Base-by-base conservation (phyloP, 225 moss, liverwort and hornwort genomes). In the Climacium dendroides region DNA sequence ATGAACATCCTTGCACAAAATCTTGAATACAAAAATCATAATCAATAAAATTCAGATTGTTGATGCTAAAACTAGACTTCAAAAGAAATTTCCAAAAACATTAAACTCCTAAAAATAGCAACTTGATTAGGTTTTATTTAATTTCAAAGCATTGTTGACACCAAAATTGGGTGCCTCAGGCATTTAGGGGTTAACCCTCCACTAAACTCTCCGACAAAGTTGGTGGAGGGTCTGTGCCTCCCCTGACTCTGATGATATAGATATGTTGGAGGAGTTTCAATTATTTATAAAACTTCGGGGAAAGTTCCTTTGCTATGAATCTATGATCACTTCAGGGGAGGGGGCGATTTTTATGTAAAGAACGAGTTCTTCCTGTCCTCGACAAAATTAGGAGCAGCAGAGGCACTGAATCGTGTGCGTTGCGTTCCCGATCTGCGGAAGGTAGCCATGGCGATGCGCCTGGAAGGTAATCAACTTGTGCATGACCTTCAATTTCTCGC, bases 401-500 rank as follows among this genome's bases (percentile, higher is more conserved):
- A 37, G 17, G 3, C 78, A 26, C 41, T 14, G 75, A 43, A 55
- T 55, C 57, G 59, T 47, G 70, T 69, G 32, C 47, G 67, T 45
- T 63, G 79, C 35, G 61, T 59, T 62, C 30, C 6, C 85, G 72
- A 37, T 54, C 61, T 47, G 80, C 85, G 66, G 45, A 10, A n/a
- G 25, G 73, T 3, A 54, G 87, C 88, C n/a, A 92, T 92, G 92
- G 90, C 89, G 87, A 77, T 90, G 89, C 85, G 87, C 63, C 77
- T 92, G 13, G 67, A 30, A 92, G 92, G 92, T 92, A 76, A 10
- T 0, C 10, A 34, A 5, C 29, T 18, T 19, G 59, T 13, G 55
- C 14, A 57, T 28, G 62, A 7, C 32, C 18, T 80, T 32, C 45
- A 23, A 61, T 47, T 39, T 43, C 64, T 34, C 35, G 54, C 34